Conservation (phyloP, 2,329 filamentous ascomycete genomes). For the Cadophora sp. region DNA sequence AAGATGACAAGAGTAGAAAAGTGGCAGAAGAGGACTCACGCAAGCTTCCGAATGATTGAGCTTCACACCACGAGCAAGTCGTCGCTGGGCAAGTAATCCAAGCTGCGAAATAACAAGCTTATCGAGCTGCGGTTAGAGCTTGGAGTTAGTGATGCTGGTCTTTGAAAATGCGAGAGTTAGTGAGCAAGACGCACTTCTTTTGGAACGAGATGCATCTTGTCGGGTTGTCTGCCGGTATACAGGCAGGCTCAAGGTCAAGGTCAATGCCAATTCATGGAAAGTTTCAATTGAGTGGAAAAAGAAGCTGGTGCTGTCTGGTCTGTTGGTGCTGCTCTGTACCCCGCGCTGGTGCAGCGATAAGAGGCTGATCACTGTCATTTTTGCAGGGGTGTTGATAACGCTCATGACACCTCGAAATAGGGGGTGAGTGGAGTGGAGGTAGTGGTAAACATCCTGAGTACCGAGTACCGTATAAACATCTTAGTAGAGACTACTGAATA, state of each 20-base stretch:
- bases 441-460: no score
- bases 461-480: background rate
- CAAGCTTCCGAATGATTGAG: conserved; percentile 91
- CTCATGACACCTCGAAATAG: background rate
- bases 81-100: conserved; percentile 84
- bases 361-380: background rate
- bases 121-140: conserved; percentile 71
- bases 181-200: conserved; percentile 51
- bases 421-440: no score
- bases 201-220: conserved; percentile 56
- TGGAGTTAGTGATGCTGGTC: conserved; percentile 8
- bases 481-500: background rate
- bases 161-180: background rate
- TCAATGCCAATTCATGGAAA: background rate
- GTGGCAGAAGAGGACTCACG: conserved; percentile 54
- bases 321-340: background rate
- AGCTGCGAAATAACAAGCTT: conserved; percentile 94
- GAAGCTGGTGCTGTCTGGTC: conserved; percentile 4
- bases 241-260: background rate
- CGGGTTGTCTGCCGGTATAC: background rate
- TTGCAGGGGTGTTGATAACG: conserved; percentile 17
- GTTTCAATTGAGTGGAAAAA: conserved; percentile 23
- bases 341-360: conserved; percentile 12
- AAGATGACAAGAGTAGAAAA: background rate
- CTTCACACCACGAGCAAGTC: conserved; percentile 85